Conservation (phyloP, 208 protist genomes). For the Acanthamoeba divionensis region DNA sequence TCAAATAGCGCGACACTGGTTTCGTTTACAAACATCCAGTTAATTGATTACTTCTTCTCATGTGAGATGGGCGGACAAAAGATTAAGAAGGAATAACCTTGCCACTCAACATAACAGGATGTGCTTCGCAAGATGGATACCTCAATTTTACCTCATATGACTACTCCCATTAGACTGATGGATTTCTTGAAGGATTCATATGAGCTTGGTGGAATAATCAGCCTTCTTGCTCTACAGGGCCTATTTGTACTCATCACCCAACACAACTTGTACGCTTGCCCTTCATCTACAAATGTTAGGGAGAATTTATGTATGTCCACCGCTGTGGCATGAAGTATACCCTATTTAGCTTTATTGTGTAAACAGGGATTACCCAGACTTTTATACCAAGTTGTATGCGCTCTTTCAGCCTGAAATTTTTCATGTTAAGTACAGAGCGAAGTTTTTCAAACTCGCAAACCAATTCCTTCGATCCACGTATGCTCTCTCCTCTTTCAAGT, state of each 20-base stretch:
- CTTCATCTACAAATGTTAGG: not conserved
- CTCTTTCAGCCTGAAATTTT: constrained; percentile 58
- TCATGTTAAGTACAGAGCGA: constrained; percentile 61
- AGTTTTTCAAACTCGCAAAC: constrained; percentile 65
- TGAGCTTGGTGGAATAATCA: constrained; percentile 58
- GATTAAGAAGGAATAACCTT: too few relatives aligned
- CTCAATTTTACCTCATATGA: constrained; percentile 48
- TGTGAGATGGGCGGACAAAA: too few relatives aligned
- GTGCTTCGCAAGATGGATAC: constrained; percentile 24
- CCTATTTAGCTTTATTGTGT: too few relatives aligned
- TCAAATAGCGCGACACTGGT: too few relatives aligned
- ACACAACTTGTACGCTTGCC: constrained; percentile 59
- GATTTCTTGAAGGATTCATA: constrained; percentile 72
- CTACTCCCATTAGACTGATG: constrained; percentile 46
- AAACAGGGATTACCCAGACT: constrained; percentile 68
- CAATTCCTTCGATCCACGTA: constrained; percentile 59
- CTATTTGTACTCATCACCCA: constrained; percentile 70
- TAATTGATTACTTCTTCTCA: too few relatives aligned
- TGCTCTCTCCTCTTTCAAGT: not conserved
- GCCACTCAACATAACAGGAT: not conserved
- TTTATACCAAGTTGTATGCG: constrained; percentile 64
- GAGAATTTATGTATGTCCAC: not conserved
- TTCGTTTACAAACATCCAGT: too few relatives aligned
- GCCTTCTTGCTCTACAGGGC: constrained; percentile 60
- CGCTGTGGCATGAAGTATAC: too few relatives aligned